Conservation (phyloP, 495 filamentous ascomycete genomes). For the Lophiotrema nucula region DNA sequence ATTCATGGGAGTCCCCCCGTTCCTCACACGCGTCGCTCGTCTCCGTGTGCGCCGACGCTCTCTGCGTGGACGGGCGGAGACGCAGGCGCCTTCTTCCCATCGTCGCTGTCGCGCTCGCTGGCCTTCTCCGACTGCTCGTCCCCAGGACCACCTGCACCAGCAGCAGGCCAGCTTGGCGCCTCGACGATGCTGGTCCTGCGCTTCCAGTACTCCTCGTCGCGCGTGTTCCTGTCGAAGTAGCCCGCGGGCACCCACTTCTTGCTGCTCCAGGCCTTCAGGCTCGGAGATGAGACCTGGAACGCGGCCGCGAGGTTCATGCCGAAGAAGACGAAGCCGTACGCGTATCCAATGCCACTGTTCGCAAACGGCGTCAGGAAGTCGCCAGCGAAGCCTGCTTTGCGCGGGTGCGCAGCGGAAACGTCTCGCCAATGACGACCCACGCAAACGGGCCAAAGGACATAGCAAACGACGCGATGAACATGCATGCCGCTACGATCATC, state of each 20-base stretch:
- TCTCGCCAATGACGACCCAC: slow-evolving; percentile 84
- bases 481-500: slow-evolving; percentile 41
- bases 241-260: slow-evolving; percentile 60
- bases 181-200: neutral
- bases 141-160: too few relatives aligned
- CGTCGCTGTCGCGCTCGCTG: neutral
- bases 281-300: slow-evolving; percentile 71
- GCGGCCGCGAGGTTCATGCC: slow-evolving; percentile 45
- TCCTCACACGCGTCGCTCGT: neutral
- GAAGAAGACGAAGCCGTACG: slow-evolving; percentile 77
- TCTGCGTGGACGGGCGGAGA: neutral
- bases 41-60: neutral
- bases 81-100: neutral
- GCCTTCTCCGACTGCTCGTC: too few relatives aligned
- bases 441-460: slow-evolving; percentile 51
- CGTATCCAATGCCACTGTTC: slow-evolving; percentile 59
- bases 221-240: slow-evolving; percentile 8
- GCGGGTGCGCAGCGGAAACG: slow-evolving; percentile 79
- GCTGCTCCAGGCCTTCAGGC: slow-evolving; percentile 55
- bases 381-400: slow-evolving; percentile 74
- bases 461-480: slow-evolving; percentile 56
- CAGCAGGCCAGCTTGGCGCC: too few relatives aligned
- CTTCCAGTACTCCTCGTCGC: neutral
- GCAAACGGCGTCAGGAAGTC: slow-evolving; percentile 43
- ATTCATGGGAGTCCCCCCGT: too few relatives aligned